Evolutionary conservation across 177 flowering plant genomes (phyloP).

Genomic region (Tripterygium wilfordii): DNA sequence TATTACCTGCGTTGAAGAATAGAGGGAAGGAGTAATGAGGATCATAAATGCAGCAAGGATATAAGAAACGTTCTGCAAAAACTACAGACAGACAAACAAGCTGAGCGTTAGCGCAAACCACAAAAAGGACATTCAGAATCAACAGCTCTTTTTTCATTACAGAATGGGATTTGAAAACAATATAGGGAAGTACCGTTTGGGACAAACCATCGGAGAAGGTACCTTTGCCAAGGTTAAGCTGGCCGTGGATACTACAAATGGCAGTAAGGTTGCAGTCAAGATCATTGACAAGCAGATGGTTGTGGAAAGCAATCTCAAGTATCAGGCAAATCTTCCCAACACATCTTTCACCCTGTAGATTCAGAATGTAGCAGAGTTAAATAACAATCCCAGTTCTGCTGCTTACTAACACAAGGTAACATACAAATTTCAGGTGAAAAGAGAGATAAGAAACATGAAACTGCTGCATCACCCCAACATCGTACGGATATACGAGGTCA

Average conservation of each 20-base stretch:
- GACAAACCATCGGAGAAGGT: constrained; percentile 73
- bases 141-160: too few species aligned
- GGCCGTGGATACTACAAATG: constrained; percentile 42
- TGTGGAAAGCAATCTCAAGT: constrained; percentile 44
- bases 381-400: background rate
- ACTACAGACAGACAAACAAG: too few species aligned
- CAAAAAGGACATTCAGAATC: too few species aligned
- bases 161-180: constrained; percentile 45
- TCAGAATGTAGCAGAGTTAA: background rate
- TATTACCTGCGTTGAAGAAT: too few species aligned
- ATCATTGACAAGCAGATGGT: constrained; percentile 72
- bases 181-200: constrained; percentile 64
- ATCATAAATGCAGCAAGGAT: too few species aligned
- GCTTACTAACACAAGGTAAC: background rate
- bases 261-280: constrained; percentile 61
- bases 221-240: constrained; percentile 83
- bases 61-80: too few species aligned
- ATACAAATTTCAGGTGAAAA: constrained; percentile 44
- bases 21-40: too few species aligned
- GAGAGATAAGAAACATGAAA: constrained; percentile 86
- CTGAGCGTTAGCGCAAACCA: too few species aligned
- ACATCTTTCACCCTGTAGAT: too few species aligned
- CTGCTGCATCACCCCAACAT: constrained; percentile 80
- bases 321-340: constrained; percentile 30
- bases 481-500: constrained; percentile 66